Base-by-base conservation (phyloP, 2,329 filamentous ascomycete species). In the Cladosporium oxysporum region DNA sequence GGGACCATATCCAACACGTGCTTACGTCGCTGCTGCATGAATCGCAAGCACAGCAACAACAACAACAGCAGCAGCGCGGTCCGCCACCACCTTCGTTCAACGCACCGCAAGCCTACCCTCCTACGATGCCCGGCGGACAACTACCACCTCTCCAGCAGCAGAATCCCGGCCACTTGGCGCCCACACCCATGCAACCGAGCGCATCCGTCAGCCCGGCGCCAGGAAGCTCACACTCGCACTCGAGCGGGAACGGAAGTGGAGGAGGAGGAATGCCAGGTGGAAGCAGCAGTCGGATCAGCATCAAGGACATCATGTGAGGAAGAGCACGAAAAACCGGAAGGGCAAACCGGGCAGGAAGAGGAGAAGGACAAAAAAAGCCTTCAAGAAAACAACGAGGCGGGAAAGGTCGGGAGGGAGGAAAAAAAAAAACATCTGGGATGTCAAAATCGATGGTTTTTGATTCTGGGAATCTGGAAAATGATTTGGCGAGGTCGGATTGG, bases 1-100 rank as follows among this genome's bases (percentile, higher is more conserved):
- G 93, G 93, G 86, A 87, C 26, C 85, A 86, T 68, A 81, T 96
- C 16, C 90, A 95, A 72, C 82, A 84, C 63, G 82, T 86, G 26
- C 80, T 91, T 4, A 81, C 84, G 21, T 81, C 84, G 49, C 77
- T 92, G 37, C 77, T 82, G 71, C 83, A 77, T 12, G 81, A 84
- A 63, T 78, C 80, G 67, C 82, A 78, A 65, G 64, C 62, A 31
- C 71, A 67, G 44, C 64, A 65, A 18, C 66, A 66, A n/a, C 69
- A 67, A 16, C 66, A 65, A 12, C 70, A 44, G 4, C 41, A 47
- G 21, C 50, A 53, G 16, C 52, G 69, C 37, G 66, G 69, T 5
- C 64, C 69, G 47, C 66, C 72, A 50, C 68, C 70, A 14, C 69
- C 70, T 67, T 67, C 18, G 29, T 60, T 62, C 68, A 66, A 28